These are phyloP conservation scores for Copromyces sp. DNA, from an alignment of 495 filamentous ascomycete genomes.

Conservation along the genomic window DNA sequence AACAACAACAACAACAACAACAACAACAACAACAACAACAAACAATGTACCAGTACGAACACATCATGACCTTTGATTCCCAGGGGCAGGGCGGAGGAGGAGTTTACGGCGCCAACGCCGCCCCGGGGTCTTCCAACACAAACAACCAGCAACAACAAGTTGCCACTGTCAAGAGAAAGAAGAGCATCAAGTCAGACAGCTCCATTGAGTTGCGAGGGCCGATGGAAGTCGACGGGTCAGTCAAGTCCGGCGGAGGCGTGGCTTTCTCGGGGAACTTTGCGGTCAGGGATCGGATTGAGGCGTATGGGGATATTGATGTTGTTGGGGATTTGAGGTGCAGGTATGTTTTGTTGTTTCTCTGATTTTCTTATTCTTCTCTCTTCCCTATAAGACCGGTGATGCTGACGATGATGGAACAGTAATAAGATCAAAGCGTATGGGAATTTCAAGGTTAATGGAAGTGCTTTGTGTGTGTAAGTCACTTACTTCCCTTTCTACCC, in stretches of 20 bases:
- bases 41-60: conserved; percentile 24
- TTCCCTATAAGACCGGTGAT: background rate
- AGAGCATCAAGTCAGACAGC: conserved; percentile 24
- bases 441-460: conserved; percentile 23
- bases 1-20: background rate
- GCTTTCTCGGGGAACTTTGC: conserved; percentile 23
- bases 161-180: conserved; percentile 15
- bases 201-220: conserved; percentile 24
- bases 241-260: conserved; percentile 27
- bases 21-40: background rate
- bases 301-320: conserved; percentile 27
- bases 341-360: conserved; percentile 1
- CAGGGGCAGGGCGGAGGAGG: conserved; percentile 3
- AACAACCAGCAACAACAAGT: background rate
- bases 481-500: too few species aligned
- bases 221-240: conserved; percentile 28
- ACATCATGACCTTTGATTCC: conserved; percentile 26
- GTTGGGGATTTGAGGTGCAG: conserved; percentile 23
- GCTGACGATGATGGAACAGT: conserved; percentile 7
- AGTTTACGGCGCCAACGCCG: conserved; percentile 1
- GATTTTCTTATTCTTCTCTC: background rate
- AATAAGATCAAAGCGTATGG: conserved; percentile 26
- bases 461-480: conserved; percentile 10
- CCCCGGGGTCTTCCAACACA: background rate
- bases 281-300: conserved; percentile 28